Evolutionary conservation across 352 stramenopile genomes (phyloP), one percentile per base, ranked within the genome.

Genomic region (Pythium dissimile): DNA sequence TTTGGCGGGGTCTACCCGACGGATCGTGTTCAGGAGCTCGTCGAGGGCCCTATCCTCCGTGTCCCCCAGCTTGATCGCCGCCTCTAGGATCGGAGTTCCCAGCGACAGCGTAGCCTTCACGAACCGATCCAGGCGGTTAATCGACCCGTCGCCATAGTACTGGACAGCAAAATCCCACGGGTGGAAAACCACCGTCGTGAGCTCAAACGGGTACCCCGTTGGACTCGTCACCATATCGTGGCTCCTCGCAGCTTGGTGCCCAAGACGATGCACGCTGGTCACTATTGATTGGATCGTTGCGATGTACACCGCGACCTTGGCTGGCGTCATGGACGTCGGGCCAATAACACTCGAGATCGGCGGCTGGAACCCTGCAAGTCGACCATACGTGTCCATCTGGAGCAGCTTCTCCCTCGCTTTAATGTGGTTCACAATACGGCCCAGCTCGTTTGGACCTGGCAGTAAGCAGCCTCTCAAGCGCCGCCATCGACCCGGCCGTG

Each of bases 331-430:
- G 4, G 32, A 1, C 1, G 52, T 49, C 0, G 56, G 56, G 5
- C n/a, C 21, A n/a, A 64, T 48, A 15, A 57, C 23, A 7, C 58
- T 16, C 15, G 56, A 34, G 10, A 58, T 51, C 13, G 56, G 56
- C 0, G 51, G 23, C 39, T 54, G 31, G 34, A 54, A 64, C 5
- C n/a, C 26, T 20, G 9, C 1, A 21, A 64, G 47, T 13, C 24
- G 11, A 21, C 24, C 24, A 27, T 16, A 11, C 13, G 0, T 24
- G 47, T 58, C 47, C 46, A 59, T 47, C 21, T 37, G 15, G 1
- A 54, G 18, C n/a, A 64, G 52, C 21, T 21, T 8, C 4, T 30
- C n/a, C 1, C 48, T 31, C 1, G 47, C 47, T 5, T n/a, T 9
- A 1, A 31, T 9, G 34, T 35, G 58, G 13, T 26, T 30, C 0